Evolutionary conservation across 2,329 filamentous ascomycete species (phyloP).

Genomic region (Fusarium algeriense): DNA sequence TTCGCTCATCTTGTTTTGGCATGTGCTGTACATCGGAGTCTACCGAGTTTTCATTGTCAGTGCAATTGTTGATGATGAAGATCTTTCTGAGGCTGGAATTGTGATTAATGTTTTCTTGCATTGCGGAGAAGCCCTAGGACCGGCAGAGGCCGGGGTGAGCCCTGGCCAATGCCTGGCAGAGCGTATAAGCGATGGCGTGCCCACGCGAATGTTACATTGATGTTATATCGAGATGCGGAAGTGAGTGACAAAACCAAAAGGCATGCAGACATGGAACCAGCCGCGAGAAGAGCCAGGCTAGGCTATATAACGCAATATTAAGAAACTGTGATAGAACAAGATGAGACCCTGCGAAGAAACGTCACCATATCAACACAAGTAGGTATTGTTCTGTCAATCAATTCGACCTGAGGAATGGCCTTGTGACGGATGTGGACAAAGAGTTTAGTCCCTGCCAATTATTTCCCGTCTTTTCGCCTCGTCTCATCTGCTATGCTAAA

Average conservation of each 20-base stretch:
- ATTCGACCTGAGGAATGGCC: slow-evolving; percentile 7
- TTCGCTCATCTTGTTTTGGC: slow-evolving; percentile 26
- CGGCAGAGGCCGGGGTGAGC: slow-evolving; percentile 40
- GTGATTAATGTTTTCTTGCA: slow-evolving; percentile 18
- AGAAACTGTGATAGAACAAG: neutral
- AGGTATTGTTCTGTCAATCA: slow-evolving; percentile 7
- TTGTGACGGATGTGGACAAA: slow-evolving; percentile 42
- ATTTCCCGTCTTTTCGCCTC: slow-evolving; percentile 21
- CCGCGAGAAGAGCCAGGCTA: slow-evolving; percentile 3
- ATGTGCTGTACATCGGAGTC: slow-evolving; percentile 32
- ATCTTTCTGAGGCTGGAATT: slow-evolving; percentile 33
- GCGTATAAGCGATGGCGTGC: slow-evolving; percentile 39
- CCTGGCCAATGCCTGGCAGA: slow-evolving; percentile 33
- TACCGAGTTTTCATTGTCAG: slow-evolving; percentile 26
- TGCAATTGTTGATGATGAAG: slow-evolving; percentile 24
- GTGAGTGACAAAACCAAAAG: neutral
- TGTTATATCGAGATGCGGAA: slow-evolving; percentile 8
- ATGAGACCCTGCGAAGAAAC: slow-evolving; percentile 10
- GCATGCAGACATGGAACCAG: neutral
- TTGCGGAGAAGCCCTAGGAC: slow-evolving; percentile 38
- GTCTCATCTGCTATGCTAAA: slow-evolving; percentile 23
- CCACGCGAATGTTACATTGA: slow-evolving; percentile 34
- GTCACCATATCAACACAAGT: slow-evolving; percentile 5
- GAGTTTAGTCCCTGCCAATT: slow-evolving; percentile 34
- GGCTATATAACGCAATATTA: slow-evolving; percentile 5